A percentile compares a stretch with the other conserved stretches of the same genome.
Conservation (phyloP, 148 eudicot species). For the Rhododendron simsii region DNA sequence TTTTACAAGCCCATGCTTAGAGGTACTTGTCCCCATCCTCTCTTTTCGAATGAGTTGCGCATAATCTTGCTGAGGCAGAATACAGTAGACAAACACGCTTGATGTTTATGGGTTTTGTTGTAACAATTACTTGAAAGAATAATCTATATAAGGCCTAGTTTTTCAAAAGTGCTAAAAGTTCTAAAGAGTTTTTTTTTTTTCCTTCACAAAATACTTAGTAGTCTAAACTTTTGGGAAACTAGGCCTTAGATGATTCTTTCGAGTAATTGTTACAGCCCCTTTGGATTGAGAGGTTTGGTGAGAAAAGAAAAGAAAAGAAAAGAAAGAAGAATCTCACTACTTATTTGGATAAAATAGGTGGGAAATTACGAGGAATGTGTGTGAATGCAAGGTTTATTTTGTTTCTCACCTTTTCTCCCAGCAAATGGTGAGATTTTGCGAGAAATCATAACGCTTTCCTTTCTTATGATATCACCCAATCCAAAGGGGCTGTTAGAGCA, state of each 20-base stretch:
- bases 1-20: conserved; percentile 73
- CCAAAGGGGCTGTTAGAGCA: neutral
- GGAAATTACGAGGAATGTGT: neutral
- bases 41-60: neutral
- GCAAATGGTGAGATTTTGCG: neutral
- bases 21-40: conserved; percentile 34
- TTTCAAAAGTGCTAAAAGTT: no score
- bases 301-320: neutral
- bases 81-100: no score
- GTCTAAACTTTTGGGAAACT: no score
- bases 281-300: neutral
- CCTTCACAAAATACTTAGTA: no score
- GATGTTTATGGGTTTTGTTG: no score
- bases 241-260: neutral
- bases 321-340: neutral
- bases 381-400: neutral
- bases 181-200: no score
- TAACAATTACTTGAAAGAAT: no score
- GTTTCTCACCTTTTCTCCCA: neutral
- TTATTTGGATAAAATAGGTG: neutral
- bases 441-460: neutral
- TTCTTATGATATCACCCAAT: neutral
- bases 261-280: neutral
- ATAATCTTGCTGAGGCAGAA: neutral
- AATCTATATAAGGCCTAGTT: no score